Percentiles rank a stretch among this genome's conserved stretches.
Conservation (phyloP, 192 early-diverging fungal genomes). For the Backusella australiensis region DNA sequence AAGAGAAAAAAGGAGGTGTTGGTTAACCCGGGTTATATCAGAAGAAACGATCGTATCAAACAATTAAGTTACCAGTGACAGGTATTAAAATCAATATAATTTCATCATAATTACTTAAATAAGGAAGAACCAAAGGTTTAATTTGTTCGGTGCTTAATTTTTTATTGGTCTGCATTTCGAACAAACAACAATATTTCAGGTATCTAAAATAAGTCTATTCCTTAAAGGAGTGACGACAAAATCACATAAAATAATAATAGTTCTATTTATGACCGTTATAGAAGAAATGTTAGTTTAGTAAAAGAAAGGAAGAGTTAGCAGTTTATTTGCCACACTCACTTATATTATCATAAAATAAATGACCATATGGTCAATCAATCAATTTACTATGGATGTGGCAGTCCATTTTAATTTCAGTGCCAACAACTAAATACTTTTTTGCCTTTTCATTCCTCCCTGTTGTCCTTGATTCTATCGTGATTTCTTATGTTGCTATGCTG, state of each 20-base stretch:
- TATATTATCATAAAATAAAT: not conserved
- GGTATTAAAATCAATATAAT: not conserved
- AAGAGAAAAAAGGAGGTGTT: not conserved
- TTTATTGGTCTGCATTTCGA: not conserved
- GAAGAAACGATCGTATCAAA: not conserved
- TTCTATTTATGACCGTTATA: not conserved
- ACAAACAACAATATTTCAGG: not conserved
- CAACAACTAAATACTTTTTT: not conserved
- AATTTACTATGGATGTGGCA: not conserved
- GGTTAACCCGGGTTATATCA: not conserved
- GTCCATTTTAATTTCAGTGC: not conserved
- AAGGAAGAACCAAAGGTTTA: not conserved
- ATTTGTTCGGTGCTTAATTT: conserved; percentile 8
- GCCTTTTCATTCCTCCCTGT: not conserved
- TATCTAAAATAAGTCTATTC: not conserved
- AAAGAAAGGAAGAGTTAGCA: not conserved
- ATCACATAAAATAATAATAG: not conserved
- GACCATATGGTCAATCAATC: not conserved
- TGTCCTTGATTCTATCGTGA: not conserved
- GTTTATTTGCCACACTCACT: not conserved
- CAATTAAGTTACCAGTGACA: not conserved
- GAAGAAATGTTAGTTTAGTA: not conserved
- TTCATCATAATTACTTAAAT: not conserved
- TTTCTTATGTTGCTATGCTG: not conserved
- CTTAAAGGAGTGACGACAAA: not conserved